Percentiles rank a stretch among this genome's conserved stretches.
Conservation (phyloP, 192 early-diverging fungal genomes). For the Backusella luteola region DNA sequence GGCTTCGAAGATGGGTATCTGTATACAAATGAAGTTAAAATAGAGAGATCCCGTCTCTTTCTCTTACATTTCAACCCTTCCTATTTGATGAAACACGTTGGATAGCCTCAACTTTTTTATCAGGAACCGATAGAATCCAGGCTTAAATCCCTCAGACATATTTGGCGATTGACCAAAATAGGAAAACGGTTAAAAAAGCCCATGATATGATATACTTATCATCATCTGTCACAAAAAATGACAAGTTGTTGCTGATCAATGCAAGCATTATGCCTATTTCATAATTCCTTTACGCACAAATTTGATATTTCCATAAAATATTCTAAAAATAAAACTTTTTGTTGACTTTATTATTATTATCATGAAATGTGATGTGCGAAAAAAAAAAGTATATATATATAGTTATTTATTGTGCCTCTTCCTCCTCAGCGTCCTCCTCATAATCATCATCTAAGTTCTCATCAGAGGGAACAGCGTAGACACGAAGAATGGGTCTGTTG, state of each 20-base stretch:
- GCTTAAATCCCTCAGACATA: background rate
- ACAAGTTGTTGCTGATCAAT: no score
- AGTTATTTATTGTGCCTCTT: conserved; percentile 37
- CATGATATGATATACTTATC: no score
- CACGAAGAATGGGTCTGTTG: conserved; percentile 84
- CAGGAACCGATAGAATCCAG: no score
- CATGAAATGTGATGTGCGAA: background rate
- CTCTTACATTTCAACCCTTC: background rate
- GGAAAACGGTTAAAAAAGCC: background rate
- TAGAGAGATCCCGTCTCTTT: background rate
- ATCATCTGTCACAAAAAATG: no score
- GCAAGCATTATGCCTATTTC: background rate
- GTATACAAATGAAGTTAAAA: background rate
- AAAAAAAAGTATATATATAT: background rate
- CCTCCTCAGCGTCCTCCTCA: conserved; percentile 44
- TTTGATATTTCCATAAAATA: background rate
- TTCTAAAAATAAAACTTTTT: conserved; percentile 7
- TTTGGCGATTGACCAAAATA: background rate
- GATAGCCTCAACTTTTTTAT: no score
- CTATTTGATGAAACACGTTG: background rate
- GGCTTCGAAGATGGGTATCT: background rate
- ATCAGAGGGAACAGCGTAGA: conserved; percentile 76
- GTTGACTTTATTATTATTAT: conserved; percentile 1
- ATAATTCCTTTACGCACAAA: background rate
- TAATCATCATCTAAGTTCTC: conserved; percentile 71